Evolutionary conservation across 1,139 yeast species (phyloP).

Genomic region (Barnettozyma hawaiiensis): DNA sequence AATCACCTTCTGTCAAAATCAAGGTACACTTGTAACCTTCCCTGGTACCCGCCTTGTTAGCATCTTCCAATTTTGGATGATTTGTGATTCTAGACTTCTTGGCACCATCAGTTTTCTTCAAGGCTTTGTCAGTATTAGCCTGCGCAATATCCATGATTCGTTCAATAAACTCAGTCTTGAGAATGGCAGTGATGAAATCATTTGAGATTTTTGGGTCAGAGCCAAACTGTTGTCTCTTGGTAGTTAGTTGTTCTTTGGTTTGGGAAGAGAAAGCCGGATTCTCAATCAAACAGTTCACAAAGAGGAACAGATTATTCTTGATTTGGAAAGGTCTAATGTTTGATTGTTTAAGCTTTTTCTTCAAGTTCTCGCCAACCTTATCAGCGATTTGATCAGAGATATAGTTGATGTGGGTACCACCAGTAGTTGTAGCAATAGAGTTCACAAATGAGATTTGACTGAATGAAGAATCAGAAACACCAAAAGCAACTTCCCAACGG

Average conservation of each 20-base stretch:
- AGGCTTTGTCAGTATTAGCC: slow-evolving; percentile 81
- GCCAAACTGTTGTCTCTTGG: slow-evolving; percentile 85
- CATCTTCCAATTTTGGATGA: slow-evolving; percentile 88
- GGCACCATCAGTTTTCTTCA: slow-evolving; percentile 88
- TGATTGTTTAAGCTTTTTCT: slow-evolving; percentile 70
- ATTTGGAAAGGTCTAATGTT: slow-evolving; percentile 86
- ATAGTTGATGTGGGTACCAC: slow-evolving; percentile 93
- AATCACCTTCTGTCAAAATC: slow-evolving; percentile 95
- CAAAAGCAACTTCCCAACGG: slow-evolving; percentile 96
- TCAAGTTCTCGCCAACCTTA: slow-evolving; percentile 67
- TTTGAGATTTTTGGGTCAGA: slow-evolving; percentile 75
- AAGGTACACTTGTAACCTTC: slow-evolving; percentile 91
- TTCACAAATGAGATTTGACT: slow-evolving; percentile 96
- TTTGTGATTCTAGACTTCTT: slow-evolving; percentile 83
- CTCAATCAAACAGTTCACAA: slow-evolving; percentile 87
- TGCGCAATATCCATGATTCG: slow-evolving; percentile 78
- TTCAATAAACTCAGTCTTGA: slow-evolving; percentile 78
- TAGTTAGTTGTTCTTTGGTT: slow-evolving; percentile 92
- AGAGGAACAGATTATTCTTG: slow-evolving; percentile 82
- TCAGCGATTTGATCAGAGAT: slow-evolving; percentile 79
- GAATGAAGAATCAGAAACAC: slow-evolving; percentile 84
- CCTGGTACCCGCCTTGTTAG: slow-evolving; percentile 92
- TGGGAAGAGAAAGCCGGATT: slow-evolving; percentile 98
- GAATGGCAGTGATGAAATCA: slow-evolving; percentile 62
- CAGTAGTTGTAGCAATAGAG: slow-evolving; percentile 94